A percentile compares a stretch with the other conserved stretches of the same genome.
Evolutionary conservation across 805 yeast genomes (phyloP).

Genomic region (Millerozyma miso): DNA sequence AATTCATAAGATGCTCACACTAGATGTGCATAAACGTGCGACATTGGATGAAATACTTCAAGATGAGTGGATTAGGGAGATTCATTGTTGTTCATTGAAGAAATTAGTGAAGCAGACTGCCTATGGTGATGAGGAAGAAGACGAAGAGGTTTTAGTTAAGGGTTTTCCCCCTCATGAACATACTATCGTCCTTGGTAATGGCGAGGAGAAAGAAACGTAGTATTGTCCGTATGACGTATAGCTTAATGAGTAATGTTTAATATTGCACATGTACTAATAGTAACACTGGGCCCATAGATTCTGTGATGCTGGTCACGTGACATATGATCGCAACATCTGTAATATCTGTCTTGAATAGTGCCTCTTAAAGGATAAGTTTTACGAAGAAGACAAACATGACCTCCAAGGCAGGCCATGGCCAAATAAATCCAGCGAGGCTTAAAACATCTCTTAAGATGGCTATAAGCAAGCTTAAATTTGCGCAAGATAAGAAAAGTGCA

Average conservation of each 20-base stretch:
- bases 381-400: constrained; percentile 1
- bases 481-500: constrained; percentile 73
- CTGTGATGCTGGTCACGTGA: no score
- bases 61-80: constrained; percentile 69
- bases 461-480: constrained; percentile 61
- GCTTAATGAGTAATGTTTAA: constrained; percentile 4
- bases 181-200: constrained; percentile 27
- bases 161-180: constrained; percentile 40
- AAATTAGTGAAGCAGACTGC: constrained; percentile 16
- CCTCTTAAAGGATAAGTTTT: no score
- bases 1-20: constrained; percentile 58
- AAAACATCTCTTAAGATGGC: constrained; percentile 59
- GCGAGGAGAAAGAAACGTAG: constrained; percentile 4
- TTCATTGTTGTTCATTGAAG: constrained; percentile 55
- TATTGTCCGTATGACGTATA: not conserved
- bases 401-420: constrained; percentile 18
- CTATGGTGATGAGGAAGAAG: constrained; percentile 28
- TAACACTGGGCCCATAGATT: no score
- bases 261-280: no score
- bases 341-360: no score
- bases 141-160: constrained; percentile 28
- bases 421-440: constrained; percentile 29
- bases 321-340: no score
- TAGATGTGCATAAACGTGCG: constrained; percentile 61
- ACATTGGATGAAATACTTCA: constrained; percentile 59